A percentile compares a stretch with the other conserved stretches of the same genome.
These are phyloP conservation scores for Solanum hybrid DNA, from an alignment of 305 asterid species.

Conservation along the genomic window DNA sequence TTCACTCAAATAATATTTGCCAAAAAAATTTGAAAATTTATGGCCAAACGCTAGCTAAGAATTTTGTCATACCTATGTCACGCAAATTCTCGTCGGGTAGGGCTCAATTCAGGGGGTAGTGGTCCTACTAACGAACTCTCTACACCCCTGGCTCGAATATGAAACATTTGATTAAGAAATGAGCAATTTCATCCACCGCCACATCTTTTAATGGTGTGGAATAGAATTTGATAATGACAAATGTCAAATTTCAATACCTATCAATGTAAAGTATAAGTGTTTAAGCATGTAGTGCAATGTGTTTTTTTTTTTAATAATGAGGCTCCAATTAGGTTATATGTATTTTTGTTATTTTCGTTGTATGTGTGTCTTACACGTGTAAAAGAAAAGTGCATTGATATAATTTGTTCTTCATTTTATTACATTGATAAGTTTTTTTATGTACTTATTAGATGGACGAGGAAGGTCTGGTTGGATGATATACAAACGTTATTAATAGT, in stretches of 20 bases:
- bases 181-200: fast-evolving
- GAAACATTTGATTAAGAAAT: neutral
- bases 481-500: neutral
- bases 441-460: neutral
- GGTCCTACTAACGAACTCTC: neutral
- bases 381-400: neutral
- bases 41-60: no score
- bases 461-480: neutral
- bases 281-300: neutral
- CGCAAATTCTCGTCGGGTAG: neutral
- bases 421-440: neutral
- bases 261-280: neutral
- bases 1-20: no score
- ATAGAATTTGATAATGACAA: neutral
- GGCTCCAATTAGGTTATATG: neutral
- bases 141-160: neutral
- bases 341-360: neutral
- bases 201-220: neutral
- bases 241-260: neutral
- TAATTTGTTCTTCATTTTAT: neutral
- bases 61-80: neutral
- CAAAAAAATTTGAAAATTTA: no score
- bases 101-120: neutral
- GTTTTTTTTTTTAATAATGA: no score
- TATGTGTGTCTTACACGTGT: neutral